These are phyloP conservation scores for Aspergillus conjunctus DNA, from an alignment of 495 filamentous ascomycete species.

Conservation along the genomic window DNA sequence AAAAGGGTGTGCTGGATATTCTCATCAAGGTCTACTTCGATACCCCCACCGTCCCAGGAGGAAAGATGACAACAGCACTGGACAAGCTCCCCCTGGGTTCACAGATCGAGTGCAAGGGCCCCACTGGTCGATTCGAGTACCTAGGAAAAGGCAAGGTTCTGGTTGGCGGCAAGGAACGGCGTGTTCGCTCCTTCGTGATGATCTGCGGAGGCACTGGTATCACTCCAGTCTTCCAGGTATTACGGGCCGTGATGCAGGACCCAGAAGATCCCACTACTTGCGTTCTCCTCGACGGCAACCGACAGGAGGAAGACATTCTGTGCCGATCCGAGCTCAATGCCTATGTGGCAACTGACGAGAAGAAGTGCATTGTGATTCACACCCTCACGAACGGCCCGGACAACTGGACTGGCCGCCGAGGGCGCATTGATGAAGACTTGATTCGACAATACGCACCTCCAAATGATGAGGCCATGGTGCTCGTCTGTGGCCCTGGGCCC, in stretches of 20 bases:
- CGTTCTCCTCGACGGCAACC: constrained; percentile 78
- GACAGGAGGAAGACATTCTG: constrained; percentile 80
- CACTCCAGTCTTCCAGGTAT: constrained; percentile 88
- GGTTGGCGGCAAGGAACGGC: constrained; percentile 59
- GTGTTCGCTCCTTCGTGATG: constrained; percentile 77
- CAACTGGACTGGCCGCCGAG: constrained; percentile 69
- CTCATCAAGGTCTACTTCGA: constrained; percentile 87
- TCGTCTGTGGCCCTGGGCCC: constrained; percentile 82
- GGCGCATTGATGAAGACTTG: constrained; percentile 66
- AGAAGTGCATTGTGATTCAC: constrained; percentile 69
- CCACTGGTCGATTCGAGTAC: constrained; percentile 87
- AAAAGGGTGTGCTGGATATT: constrained; percentile 67
- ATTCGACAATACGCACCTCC: constrained; percentile 60
- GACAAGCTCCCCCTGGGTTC: constrained; percentile 71
- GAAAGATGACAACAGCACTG: constrained; percentile 83
- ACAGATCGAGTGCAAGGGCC: constrained; percentile 84
- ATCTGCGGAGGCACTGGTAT: constrained; percentile 88
- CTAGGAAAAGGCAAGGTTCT: constrained; percentile 64
- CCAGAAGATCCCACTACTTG: constrained; percentile 60
- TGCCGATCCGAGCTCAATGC: constrained; percentile 74
- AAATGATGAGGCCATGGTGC: constrained; percentile 62
- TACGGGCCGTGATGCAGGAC: constrained; percentile 73
- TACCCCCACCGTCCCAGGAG: constrained; percentile 59
- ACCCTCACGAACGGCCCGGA: constrained; percentile 66
- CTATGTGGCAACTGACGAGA: constrained; percentile 51